Evolutionary conservation across 1,284 basidiomycete species (phyloP).

Genomic region (Neotropicomus parvogracilis): DNA sequence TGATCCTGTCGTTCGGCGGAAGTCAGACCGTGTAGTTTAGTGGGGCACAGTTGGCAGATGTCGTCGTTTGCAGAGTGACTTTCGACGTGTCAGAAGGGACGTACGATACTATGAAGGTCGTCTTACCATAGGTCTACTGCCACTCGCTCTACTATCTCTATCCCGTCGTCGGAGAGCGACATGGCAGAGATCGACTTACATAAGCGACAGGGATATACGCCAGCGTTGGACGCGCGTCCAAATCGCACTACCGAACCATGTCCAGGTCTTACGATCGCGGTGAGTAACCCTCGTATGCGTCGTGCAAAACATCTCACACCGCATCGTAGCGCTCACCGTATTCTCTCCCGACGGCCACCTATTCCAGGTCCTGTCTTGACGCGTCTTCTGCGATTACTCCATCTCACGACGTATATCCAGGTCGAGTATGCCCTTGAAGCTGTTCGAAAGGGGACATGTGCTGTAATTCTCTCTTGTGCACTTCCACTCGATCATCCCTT

Average conservation of each 20-base stretch:
- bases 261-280: constrained; percentile 38
- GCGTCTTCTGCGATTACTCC: constrained; percentile 17
- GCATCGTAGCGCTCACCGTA: constrained; percentile 74
- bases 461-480: constrained; percentile 51
- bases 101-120: no score
- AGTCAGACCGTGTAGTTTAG: constrained; percentile 38
- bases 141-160: constrained; percentile 26
- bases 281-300: constrained; percentile 7
- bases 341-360: constrained; percentile 94
- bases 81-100: background rate
- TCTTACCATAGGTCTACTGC: constrained; percentile 14
- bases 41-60: constrained; percentile 50
- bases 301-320: constrained; percentile 12
- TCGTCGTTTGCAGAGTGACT: constrained; percentile 22
- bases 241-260: constrained; percentile 19
- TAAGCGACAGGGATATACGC: constrained; percentile 25
- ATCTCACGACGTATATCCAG: constrained; percentile 42
- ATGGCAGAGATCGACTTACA: constrained; percentile 22
- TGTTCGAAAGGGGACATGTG: constrained; percentile 95
- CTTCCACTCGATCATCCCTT: constrained; percentile 2
- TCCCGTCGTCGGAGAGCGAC: constrained; percentile 21
- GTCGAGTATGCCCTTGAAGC: constrained; percentile 99
- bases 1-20: constrained; percentile 41
- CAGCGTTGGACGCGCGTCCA: constrained; percentile 54
- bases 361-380: constrained; percentile 65